phyloP scores from a whole-genome alignment of 2,329 filamentous ascomycete genomes.

The Penicillium frequentans region DNA sequence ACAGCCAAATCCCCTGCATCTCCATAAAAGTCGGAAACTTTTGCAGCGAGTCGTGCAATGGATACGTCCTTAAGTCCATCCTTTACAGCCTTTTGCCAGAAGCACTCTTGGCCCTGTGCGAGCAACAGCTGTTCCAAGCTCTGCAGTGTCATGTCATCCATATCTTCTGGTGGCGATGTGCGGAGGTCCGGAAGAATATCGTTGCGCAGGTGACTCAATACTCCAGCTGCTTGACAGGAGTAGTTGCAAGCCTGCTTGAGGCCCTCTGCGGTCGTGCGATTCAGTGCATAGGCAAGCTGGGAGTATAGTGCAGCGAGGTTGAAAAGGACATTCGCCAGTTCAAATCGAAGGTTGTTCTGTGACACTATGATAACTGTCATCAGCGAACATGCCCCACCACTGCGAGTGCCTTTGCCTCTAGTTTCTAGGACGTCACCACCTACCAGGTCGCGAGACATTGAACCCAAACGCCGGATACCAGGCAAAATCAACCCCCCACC shows the following conservation, averaged over 20 bases:
- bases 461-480: slow-evolving; percentile 96
- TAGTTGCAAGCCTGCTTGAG: slow-evolving; percentile 87
- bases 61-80: slow-evolving; percentile 89
- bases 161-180: slow-evolving; percentile 84
- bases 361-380: slow-evolving; percentile 41
- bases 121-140: slow-evolving; percentile 80
- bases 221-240: slow-evolving; percentile 83
- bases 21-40: slow-evolving; percentile 88
- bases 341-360: slow-evolving; percentile 71
- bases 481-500: slow-evolving; percentile 88
- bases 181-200: slow-evolving; percentile 80
- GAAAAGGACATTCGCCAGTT: slow-evolving; percentile 88
- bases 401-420: neutral
- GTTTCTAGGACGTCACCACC: slow-evolving; percentile 15
- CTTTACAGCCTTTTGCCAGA: slow-evolving; percentile 96
- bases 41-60: slow-evolving; percentile 86
- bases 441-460: slow-evolving; percentile 70
- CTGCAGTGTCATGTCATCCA: slow-evolving; percentile 86
- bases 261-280: slow-evolving; percentile 75
- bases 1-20: slow-evolving; percentile 80
- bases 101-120: slow-evolving; percentile 94
- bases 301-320: slow-evolving; percentile 93
- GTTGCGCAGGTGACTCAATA: slow-evolving; percentile 74
- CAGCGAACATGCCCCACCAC: neutral
- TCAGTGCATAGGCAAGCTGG: slow-evolving; percentile 79